Evolutionary conservation across 2,329 filamentous ascomycete genomes (phyloP).

Genomic region (Didymella pinodella): DNA sequence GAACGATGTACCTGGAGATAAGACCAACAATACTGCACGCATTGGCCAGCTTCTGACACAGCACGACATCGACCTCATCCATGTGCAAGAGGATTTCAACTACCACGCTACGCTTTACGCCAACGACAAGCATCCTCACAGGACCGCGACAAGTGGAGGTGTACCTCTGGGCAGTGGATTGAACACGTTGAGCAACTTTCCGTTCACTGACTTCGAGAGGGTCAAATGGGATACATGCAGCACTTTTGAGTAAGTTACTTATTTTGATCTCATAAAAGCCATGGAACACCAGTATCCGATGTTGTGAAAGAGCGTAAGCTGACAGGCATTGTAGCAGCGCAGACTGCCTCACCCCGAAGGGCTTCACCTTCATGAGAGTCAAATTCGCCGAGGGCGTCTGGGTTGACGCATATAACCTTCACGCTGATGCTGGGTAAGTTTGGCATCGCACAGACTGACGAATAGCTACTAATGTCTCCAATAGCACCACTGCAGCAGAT

Average conservation of each 20-base stretch:
- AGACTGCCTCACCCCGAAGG: constrained; percentile 74
- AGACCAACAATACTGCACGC: constrained; percentile 62
- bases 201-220: constrained; percentile 64
- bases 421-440: constrained; percentile 67
- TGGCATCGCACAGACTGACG: not conserved
- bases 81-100: constrained; percentile 75
- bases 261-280: too few species aligned
- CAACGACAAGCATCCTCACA: constrained; percentile 65
- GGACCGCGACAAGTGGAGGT: constrained; percentile 71
- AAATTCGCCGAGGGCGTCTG: constrained; percentile 62
- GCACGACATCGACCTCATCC: constrained; percentile 68
- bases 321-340: constrained; percentile 48
- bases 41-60: constrained; percentile 66
- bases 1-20: constrained; percentile 70
- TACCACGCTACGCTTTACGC: constrained; percentile 69
- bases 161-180: constrained; percentile 69
- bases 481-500: constrained; percentile 59
- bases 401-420: constrained; percentile 71
- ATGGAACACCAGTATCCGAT: not conserved
- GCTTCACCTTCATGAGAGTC: constrained; percentile 72
- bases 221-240: constrained; percentile 68
- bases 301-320: not conserved
- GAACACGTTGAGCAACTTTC: constrained; percentile 68
- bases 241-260: constrained; percentile 42
- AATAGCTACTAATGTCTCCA: constrained; percentile 6